These are phyloP conservation scores for Dipsacomyces acuminosporus DNA, from an alignment of 371 early-diverging fungal genomes.

Conservation along the genomic window DNA sequence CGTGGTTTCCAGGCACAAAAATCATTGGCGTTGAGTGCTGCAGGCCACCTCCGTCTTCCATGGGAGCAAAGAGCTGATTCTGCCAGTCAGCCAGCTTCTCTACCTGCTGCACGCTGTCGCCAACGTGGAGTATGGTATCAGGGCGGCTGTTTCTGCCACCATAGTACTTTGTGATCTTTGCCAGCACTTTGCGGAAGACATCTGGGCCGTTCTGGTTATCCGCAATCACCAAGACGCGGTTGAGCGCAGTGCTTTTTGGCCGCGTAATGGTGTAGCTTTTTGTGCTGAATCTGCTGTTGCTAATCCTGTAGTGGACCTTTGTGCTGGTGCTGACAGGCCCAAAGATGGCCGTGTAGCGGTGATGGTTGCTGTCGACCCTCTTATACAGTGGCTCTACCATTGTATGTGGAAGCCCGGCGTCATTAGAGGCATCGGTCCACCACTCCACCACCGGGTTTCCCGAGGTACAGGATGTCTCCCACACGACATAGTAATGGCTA, in stretches of 20 bases:
- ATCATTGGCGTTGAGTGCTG: constrained; percentile 59
- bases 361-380: constrained; percentile 21
- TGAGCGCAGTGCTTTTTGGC: not conserved
- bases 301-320: constrained; percentile 17
- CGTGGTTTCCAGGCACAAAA: constrained; percentile 76
- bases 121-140: constrained; percentile 34
- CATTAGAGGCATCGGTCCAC: constrained; percentile 12
- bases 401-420: not conserved
- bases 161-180: constrained; percentile 6
- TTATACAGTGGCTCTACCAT: constrained; percentile 22
- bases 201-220: constrained; percentile 40
- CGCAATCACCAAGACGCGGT: constrained; percentile 28
- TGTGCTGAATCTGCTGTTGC: constrained; percentile 12
- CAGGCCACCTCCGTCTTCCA: constrained; percentile 54
- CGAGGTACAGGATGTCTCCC: constrained; percentile 35
- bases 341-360: constrained; percentile 32
- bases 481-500: constrained; percentile 33
- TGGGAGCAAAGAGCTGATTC: constrained; percentile 62
- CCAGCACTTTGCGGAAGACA: constrained; percentile 21
- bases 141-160: constrained; percentile 6
- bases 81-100: constrained; percentile 55
- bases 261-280: constrained; percentile 17
- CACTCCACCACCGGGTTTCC: constrained; percentile 23
- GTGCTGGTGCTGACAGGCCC: constrained; percentile 15
- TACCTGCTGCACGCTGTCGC: constrained; percentile 29